Evolutionary conservation across 371 early-diverging fungal genomes (phyloP).

Genomic region (Choanephora cucurbitarum): DNA sequence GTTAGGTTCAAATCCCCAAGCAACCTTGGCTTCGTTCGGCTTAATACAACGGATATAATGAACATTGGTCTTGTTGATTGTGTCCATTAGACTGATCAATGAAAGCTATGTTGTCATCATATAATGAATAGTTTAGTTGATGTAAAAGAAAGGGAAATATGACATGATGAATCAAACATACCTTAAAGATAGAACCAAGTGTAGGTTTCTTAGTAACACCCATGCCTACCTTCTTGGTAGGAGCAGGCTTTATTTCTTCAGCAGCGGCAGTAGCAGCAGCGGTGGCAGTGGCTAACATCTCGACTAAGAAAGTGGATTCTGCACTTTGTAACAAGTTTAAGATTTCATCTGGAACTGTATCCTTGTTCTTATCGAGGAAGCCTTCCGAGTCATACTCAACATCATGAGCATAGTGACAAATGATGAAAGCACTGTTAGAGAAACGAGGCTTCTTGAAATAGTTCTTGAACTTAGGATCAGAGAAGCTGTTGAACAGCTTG

Average conservation of each 20-base stretch:
- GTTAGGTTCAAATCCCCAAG: constrained; percentile 89
- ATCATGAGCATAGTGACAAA: constrained; percentile 91
- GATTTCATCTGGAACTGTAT: constrained; percentile 95
- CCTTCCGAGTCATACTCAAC: constrained; percentile 92
- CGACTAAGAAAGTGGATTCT: constrained; percentile 74
- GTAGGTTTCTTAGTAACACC: constrained; percentile 76
- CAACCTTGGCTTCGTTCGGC: constrained; percentile 91
- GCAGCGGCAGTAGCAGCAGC: constrained; percentile 50
- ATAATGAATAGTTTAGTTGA: background rate
- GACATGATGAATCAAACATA: constrained; percentile 12
- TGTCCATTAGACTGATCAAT: constrained; percentile 90
- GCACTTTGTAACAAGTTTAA: constrained; percentile 69
- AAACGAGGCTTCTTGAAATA: constrained; percentile 93
- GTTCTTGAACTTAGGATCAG: constrained; percentile 63
- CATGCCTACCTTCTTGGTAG: constrained; percentile 45
- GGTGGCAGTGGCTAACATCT: constrained; percentile 65
- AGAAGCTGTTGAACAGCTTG: constrained; percentile 84
- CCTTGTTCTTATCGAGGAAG: constrained; percentile 99
- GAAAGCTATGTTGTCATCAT: constrained; percentile 53
- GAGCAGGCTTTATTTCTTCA: constrained; percentile 33
- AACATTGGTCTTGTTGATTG: constrained; percentile 89
- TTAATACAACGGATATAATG: constrained; percentile 99
- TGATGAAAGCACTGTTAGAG: constrained; percentile 76
- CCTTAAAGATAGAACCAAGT: constrained; percentile 83
- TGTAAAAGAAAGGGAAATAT: too few relatives aligned